These are phyloP conservation scores for Plasmopara muralis DNA, from an alignment of 352 stramenopile genomes.

Conservation along the genomic window DNA sequence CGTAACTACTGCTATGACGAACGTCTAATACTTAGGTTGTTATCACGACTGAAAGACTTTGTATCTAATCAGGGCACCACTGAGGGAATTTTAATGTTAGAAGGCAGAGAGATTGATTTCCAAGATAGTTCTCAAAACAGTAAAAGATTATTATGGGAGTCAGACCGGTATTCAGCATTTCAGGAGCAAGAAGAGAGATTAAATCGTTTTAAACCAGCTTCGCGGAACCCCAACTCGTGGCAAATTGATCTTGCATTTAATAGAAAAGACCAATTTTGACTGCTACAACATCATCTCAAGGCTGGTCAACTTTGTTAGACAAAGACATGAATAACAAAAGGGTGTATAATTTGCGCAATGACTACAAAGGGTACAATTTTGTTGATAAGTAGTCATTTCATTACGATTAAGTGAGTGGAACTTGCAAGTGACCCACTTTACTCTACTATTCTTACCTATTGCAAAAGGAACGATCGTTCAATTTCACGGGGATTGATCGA, in stretches of 20 bases:
- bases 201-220: neutral
- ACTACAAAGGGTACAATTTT: no score
- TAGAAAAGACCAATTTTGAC: neutral
- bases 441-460: no score
- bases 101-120: neutral
- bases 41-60: neutral
- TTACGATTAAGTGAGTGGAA: no score
- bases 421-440: no score
- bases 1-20: neutral
- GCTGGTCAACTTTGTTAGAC: no score
- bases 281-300: slow-evolving; percentile 31
- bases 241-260: slow-evolving; percentile 2
- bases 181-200: neutral
- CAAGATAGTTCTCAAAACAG: neutral
- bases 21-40: neutral
- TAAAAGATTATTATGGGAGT: neutral
- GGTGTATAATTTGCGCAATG: no score
- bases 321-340: no score
- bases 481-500: no score
- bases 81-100: no score
- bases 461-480: no score
- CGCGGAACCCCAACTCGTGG: neutral
- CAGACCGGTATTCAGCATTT: neutral
- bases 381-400: no score
- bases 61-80: neutral